These are phyloP conservation scores for Moricandia arvensis DNA, from an alignment of 345 rosid genomes.

Conservation along the genomic window DNA sequence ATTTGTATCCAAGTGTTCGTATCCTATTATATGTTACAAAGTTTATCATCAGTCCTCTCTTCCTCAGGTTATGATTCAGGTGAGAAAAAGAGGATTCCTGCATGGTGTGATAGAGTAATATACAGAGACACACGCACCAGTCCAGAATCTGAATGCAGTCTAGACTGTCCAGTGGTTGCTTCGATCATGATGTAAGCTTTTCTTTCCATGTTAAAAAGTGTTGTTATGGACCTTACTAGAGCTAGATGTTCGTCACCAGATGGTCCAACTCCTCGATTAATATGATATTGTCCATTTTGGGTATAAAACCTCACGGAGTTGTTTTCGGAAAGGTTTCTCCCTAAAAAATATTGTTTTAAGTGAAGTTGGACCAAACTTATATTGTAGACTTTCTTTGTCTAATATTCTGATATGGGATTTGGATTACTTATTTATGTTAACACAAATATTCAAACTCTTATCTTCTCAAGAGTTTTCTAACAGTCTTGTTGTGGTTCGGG, in stretches of 20 bases:
- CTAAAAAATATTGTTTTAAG: no score
- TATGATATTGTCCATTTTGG: no score
- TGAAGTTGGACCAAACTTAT: no score
- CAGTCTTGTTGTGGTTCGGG: neutral
- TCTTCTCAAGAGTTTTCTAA: neutral
- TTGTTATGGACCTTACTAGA: no score
- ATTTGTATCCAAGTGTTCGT: constrained; percentile 2
- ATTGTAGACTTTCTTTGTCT: no score
- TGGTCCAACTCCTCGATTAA: no score
- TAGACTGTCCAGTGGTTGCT: constrained; percentile 85
- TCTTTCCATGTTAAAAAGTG: neutral
- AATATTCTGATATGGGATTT: no score
- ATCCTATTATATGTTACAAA: neutral
- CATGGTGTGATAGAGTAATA: constrained; percentile 98
- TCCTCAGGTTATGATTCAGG: constrained; percentile 93
- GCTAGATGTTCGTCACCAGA: no score
- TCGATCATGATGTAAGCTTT: constrained; percentile 66
- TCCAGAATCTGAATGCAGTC: constrained; percentile 61
- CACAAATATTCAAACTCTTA: neutral
- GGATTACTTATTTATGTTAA: no score
- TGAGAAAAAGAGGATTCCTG: constrained; percentile 98
- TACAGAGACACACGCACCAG: constrained; percentile 75
- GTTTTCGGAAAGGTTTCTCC: no score
- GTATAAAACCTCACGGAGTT: no score
- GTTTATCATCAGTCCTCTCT: neutral